These are phyloP conservation scores for Trichoderma guizhouense DNA, from an alignment of 2,329 filamentous ascomycete species.

Conservation along the genomic window DNA sequence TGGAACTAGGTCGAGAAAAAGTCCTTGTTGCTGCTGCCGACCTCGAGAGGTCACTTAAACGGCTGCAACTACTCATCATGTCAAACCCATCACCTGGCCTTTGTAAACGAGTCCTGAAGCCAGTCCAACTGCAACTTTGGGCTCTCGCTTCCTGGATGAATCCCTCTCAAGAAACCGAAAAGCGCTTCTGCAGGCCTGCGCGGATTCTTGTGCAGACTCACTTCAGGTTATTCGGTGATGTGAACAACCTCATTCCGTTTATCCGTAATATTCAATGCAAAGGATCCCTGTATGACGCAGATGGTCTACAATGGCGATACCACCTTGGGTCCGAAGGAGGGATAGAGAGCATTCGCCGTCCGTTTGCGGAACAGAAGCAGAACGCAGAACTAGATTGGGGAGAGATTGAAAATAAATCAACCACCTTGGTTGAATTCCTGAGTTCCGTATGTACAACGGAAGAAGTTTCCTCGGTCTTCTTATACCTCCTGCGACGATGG, in stretches of 20 bases:
- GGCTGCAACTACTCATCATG: constrained; percentile 54
- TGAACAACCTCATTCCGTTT: constrained; percentile 47
- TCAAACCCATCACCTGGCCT: constrained; percentile 67
- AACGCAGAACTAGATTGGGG: constrained; percentile 37
- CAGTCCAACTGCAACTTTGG: constrained; percentile 62
- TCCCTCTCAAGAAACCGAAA: constrained; percentile 32
- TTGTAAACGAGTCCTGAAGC: constrained; percentile 57
- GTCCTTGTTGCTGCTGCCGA: constrained; percentile 47
- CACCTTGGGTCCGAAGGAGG: constrained; percentile 42
- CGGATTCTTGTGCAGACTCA: constrained; percentile 53
- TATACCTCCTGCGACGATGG: constrained; percentile 58
- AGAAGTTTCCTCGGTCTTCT: constrained; percentile 58
- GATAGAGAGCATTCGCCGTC: constrained; percentile 48
- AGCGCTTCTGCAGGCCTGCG: constrained; percentile 45
- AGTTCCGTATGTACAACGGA: constrained; percentile 49
- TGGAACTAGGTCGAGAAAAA: constrained; percentile 43
- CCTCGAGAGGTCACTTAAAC: constrained; percentile 50
- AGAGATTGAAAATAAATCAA: constrained; percentile 47
- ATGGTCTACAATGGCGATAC: constrained; percentile 51
- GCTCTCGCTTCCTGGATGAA: constrained; percentile 52
- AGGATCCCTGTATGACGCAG: constrained; percentile 39
- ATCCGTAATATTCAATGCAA: constrained; percentile 54
- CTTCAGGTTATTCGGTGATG: constrained; percentile 53
- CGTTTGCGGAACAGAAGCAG: constrained; percentile 17
- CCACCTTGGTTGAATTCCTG: constrained; percentile 49